phyloP scores from a whole-genome alignment of 257 asterid species.

The Agastache rugosa region DNA sequence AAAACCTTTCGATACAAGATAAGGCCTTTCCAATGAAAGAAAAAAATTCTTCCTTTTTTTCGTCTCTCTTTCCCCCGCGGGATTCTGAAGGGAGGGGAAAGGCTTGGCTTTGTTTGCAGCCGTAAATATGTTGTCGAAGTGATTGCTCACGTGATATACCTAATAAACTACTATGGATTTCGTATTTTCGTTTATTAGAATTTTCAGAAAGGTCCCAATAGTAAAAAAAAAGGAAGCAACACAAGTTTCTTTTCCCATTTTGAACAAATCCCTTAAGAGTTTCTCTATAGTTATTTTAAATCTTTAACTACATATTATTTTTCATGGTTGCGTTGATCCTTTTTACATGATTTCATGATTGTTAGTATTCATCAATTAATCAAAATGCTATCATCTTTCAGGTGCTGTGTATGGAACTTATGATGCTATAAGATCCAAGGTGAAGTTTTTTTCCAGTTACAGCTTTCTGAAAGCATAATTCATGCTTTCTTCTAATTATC shows the following conservation, averaged over 20 bases:
- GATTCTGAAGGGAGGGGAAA: too few relatives aligned
- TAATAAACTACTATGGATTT: not conserved
- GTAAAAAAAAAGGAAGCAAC: not conserved
- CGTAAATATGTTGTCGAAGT: not conserved
- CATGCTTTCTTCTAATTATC: not conserved
- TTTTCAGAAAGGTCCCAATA: not conserved
- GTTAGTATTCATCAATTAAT: not conserved
- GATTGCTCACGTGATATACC: constrained; percentile 28
- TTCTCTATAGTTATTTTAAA: not conserved
- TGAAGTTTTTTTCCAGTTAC: constrained; percentile 25
- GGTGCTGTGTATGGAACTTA: constrained; percentile 81
- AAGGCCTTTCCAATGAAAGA: too few relatives aligned
- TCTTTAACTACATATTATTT: not conserved
- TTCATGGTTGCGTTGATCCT: not conserved
- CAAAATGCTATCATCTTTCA: constrained; percentile 34
- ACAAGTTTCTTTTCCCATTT: not conserved
- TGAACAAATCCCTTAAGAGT: not conserved
- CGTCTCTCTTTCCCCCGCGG: too few relatives aligned
- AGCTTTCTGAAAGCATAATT: constrained; percentile 8
- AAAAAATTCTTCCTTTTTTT: too few relatives aligned
- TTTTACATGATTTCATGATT: not conserved
- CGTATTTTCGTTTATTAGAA: constrained; percentile 4
- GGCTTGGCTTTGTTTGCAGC: constrained; percentile 6
- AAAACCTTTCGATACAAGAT: too few relatives aligned
- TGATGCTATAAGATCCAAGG: constrained; percentile 70